Percentiles rank a stretch among this genome's conserved stretches.
Conservation (phyloP, 805 yeast genomes). For the Saturnispora silvae region DNA sequence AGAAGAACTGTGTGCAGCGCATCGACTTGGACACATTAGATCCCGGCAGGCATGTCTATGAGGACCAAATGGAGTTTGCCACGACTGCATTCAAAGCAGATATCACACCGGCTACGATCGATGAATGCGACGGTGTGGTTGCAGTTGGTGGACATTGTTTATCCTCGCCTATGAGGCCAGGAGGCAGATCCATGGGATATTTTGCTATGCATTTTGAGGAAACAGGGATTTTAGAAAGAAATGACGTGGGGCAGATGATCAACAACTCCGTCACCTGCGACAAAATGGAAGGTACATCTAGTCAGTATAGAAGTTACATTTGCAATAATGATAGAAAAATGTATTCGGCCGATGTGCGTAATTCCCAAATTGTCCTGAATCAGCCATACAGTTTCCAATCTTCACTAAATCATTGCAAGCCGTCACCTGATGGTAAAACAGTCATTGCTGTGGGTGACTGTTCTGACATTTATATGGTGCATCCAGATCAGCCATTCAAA, state of each 20-base stretch:
- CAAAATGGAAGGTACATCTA: conserved; percentile 30
- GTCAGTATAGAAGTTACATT: conserved; percentile 47
- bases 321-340: conserved; percentile 78
- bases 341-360: conserved; percentile 50
- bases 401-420: conserved; percentile 65
- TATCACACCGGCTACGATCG: conserved; percentile 49
- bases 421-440: conserved; percentile 52
- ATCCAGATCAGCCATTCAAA: conserved; percentile 28
- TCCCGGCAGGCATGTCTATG: not conserved
- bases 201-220: conserved; percentile 46
- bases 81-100: conserved; percentile 28
- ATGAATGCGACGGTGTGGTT: conserved; percentile 19
- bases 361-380: conserved; percentile 28
- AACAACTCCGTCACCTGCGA: conserved; percentile 65
- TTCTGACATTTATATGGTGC: conserved; percentile 48
- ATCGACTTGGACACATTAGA: conserved; percentile 1
- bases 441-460: conserved; percentile 72
- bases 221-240: conserved; percentile 36
- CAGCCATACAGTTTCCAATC: conserved; percentile 42
- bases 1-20: conserved; percentile 36
- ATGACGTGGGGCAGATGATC: conserved; percentile 67
- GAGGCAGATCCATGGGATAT: conserved; percentile 34
- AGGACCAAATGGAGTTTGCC: conserved; percentile 3
- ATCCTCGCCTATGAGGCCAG: conserved; percentile 34
- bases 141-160: conserved; percentile 37